These are phyloP conservation scores for Jackrogersella minutella DNA, from an alignment of 495 filamentous ascomycete species.

Conservation along the genomic window DNA sequence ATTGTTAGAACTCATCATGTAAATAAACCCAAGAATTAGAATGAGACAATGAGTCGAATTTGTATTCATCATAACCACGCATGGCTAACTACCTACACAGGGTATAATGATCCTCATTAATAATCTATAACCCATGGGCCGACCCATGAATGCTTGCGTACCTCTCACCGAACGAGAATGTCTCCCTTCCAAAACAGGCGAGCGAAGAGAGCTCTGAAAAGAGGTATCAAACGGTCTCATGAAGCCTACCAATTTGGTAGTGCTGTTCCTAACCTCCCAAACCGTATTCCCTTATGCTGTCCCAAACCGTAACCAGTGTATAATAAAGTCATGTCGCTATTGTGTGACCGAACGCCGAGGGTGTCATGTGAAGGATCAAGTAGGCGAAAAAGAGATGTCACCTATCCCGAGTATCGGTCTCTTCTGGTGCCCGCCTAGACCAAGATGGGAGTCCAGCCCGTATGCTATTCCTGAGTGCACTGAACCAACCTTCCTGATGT, in stretches of 20 bases:
- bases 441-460: constrained; percentile 34
- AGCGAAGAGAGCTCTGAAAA: not conserved
- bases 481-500: constrained; percentile 38
- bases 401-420: constrained; percentile 21
- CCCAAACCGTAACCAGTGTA: constrained; percentile 33
- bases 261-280: constrained; percentile 7
- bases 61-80: constrained; percentile 12
- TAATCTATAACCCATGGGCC: constrained; percentile 14
- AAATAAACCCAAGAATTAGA: not conserved
- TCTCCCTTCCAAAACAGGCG: not conserved
- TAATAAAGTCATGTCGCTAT: constrained; percentile 32
- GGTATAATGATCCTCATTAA: constrained; percentile 25
- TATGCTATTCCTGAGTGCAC: constrained; percentile 32
- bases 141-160: constrained; percentile 12
- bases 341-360: constrained; percentile 33
- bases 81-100: constrained; percentile 4
- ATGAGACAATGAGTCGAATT: not conserved
- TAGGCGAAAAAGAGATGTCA: constrained; percentile 13
- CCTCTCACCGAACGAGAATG: constrained; percentile 2
- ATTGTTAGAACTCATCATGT: not conserved
- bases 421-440: constrained; percentile 17
- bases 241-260: constrained; percentile 1
- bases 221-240: constrained; percentile 12
- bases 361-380: constrained; percentile 22
- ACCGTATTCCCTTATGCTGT: constrained; percentile 25